Evolutionary conservation across 2,329 filamentous ascomycete genomes (phyloP), one percentile per base, ranked within the genome.

Genomic region (Alternaria sp.): DNA sequence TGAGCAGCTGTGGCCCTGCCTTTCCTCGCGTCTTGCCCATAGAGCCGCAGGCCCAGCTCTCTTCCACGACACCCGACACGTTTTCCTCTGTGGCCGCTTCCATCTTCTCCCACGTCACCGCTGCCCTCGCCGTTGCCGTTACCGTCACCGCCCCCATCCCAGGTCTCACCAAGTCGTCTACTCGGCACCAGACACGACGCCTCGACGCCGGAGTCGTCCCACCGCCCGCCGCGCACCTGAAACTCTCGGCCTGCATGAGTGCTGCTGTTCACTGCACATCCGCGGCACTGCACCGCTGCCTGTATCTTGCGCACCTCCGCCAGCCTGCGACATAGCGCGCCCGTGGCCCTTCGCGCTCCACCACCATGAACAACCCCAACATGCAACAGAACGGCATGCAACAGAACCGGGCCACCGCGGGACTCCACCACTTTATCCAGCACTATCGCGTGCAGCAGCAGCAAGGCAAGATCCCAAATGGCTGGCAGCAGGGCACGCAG

Each of bases 281-380:
- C 59, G 71, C 70, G 70, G 69, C 62, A 32, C 59, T 64, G 64
- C 63, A 66, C 70, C 69, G 70, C 71, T 45, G 58, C 62, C 52
- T 64, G 49, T 47, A 50, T 56, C 62, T 36, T 57, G 45, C 23
- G 40, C 49, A 54, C 36, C 28, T 49, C 56, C 26, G 54, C 57
- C 44, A 54, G 36, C 50, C 47, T 43, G 61, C 59, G 54, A 56
- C 57, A 25, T 59, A 62, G 56, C 60, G 49, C 55, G 60, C 56
- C 60, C 44, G 32, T 23, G 21, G 36, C 32, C 30, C 3, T 50
- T 59, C 25, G 60, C 56, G 60, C 60, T 36, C 52, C 70, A 69
- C 63, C 60, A 78, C 63, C 60, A 78, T 77, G 75, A 78, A 77
- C 67, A 77, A 77, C 71, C 71, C 74, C 46, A 75, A 74, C 67